These are phyloP conservation scores for Solanum neorickii DNA, from an alignment of 257 asterid species.

Conservation along the genomic window DNA sequence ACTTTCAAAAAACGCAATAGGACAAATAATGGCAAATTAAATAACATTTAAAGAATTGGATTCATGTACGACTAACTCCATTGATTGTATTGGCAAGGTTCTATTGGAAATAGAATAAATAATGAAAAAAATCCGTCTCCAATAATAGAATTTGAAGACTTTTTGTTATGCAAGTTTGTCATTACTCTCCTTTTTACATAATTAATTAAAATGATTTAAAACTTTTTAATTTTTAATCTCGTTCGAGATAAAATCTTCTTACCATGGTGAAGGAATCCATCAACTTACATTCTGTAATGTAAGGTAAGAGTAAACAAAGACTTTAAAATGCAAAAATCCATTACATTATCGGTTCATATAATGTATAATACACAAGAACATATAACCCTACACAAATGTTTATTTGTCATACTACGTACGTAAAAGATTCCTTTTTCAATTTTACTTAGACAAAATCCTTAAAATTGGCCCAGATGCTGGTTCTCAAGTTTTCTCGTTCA, in stretches of 20 bases:
- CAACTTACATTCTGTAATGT: neutral
- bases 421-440: neutral
- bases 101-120: too few relatives aligned
- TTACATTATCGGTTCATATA: neutral
- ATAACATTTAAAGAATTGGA: neutral
- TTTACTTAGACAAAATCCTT: neutral
- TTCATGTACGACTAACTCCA: neutral
- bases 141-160: neutral
- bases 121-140: neutral
- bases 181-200: too few relatives aligned
- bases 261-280: neutral
- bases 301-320: too few relatives aligned
- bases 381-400: neutral
- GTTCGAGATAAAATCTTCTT: too few relatives aligned
- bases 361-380: neutral
- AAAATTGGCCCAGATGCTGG: neutral
- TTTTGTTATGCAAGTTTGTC: neutral
- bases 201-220: too few relatives aligned
- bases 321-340: too few relatives aligned
- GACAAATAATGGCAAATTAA: too few relatives aligned
- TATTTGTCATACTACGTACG: neutral
- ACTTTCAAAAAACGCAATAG: fast-evolving
- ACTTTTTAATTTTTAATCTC: too few relatives aligned
- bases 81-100: neutral
- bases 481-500: neutral